Conservation (phyloP, 352 stramenopile genomes). For the Phytophthora chlamydospora region DNA sequence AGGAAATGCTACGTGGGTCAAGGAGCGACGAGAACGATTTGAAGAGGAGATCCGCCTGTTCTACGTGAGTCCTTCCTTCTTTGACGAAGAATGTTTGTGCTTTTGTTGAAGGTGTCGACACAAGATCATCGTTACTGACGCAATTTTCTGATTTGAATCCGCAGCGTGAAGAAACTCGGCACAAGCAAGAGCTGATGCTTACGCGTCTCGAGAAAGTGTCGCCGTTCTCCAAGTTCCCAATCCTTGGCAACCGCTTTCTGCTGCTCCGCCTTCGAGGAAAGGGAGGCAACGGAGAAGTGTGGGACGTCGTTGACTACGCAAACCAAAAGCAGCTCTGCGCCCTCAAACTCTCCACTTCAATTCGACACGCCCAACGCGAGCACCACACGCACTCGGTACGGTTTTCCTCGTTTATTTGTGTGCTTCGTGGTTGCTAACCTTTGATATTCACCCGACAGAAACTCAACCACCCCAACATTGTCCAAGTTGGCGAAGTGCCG, state of each 20-base stretch:
- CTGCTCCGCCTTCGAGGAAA: slow-evolving; percentile 70
- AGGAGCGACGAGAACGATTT: slow-evolving; percentile 50
- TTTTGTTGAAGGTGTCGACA: slow-evolving; percentile 6
- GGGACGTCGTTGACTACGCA: slow-evolving; percentile 80
- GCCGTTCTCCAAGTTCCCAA: slow-evolving; percentile 74
- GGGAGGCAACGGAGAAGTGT: slow-evolving; percentile 82
- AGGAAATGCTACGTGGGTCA: slow-evolving; percentile 60
- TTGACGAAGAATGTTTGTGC: background rate
- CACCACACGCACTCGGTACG: slow-evolving; percentile 77
- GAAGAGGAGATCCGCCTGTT: slow-evolving; percentile 64
- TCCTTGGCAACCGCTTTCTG: slow-evolving; percentile 74
- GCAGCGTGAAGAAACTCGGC: slow-evolving; percentile 70
- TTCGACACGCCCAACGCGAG: slow-evolving; percentile 71
- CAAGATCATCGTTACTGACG: slow-evolving; percentile 19
- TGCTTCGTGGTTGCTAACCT: slow-evolving; percentile 14
- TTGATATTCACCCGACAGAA: slow-evolving; percentile 34
- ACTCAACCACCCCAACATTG: slow-evolving; percentile 75
- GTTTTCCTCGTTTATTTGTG: background rate
- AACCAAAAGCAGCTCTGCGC: slow-evolving; percentile 65
- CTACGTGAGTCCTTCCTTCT: slow-evolving; percentile 41
- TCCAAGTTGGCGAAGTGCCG: slow-evolving; percentile 57
- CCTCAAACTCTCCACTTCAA: slow-evolving; percentile 76
- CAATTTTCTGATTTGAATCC: slow-evolving; percentile 16
- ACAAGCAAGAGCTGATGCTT: slow-evolving; percentile 83
- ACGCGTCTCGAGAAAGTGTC: slow-evolving; percentile 77